Percentiles rank a stretch among this genome's conserved stretches.
phyloP scores from a whole-genome alignment of 257 asterid species.

The Anisodus acutangulus region DNA sequence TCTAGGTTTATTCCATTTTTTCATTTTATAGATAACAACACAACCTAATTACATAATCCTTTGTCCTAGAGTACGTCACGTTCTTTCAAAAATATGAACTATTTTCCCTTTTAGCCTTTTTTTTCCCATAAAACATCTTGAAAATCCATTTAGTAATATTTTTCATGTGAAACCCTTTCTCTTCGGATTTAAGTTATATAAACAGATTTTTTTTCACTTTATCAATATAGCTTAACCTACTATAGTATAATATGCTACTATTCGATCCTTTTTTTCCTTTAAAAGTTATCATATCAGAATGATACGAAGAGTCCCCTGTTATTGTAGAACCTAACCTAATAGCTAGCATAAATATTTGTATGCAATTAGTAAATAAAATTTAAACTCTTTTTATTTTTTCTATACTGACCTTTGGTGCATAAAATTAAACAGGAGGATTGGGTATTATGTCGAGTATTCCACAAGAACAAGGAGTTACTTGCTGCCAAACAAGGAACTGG shows the following conservation, averaged over 20 bases:
- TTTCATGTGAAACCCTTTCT: background rate
- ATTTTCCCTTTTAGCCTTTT: background rate
- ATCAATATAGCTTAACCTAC: background rate
- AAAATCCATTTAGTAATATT: background rate
- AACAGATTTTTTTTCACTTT: background rate
- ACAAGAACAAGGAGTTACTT: slow-evolving; percentile 54
- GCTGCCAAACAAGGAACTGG: slow-evolving; percentile 41
- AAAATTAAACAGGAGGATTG: slow-evolving; percentile 66
- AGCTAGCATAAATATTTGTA: too few relatives aligned
- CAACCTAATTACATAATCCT: slow-evolving; percentile 19
- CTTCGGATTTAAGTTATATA: background rate
- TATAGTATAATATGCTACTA: background rate
- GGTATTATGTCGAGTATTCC: slow-evolving; percentile 85
- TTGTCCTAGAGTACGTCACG: slow-evolving; percentile 9
- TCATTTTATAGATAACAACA: background rate
- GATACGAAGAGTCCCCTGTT: too few relatives aligned
- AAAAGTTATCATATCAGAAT: too few relatives aligned
- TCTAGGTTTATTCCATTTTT: background rate
- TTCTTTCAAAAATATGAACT: background rate
- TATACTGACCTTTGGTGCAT: background rate
- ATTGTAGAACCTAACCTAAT: too few relatives aligned
- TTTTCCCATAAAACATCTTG: background rate
- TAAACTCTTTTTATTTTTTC: background rate
- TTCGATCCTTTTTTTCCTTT: too few relatives aligned
- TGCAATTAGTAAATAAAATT: too few relatives aligned